Base-by-base conservation (phyloP, 352 stramenopile genomes). In the Globisporangium paddicum region DNA sequence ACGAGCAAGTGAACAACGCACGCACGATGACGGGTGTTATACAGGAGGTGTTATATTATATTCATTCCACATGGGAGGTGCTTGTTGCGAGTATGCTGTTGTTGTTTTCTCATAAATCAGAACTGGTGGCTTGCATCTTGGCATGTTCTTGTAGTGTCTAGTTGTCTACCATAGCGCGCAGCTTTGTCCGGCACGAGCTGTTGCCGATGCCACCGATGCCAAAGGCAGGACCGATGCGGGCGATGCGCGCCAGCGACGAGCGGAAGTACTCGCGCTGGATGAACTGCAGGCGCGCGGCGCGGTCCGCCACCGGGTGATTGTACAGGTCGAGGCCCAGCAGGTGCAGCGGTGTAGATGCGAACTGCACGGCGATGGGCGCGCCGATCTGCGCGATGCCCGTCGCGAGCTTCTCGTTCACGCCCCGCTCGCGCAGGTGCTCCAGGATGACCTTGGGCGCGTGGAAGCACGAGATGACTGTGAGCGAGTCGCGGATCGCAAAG, bases 151-250 rank as follows among this genome's bases (percentile, higher is more conserved):
- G 8, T 37, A n/a, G n/a, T n/a, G 2, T 47, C 35, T 55, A 62
- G 58, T 74, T 79, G 25, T 72, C 61, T 19, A 86, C 35, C 34
- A 69, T 72, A 14, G 60, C 63, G 23, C 74, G 75, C 26, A 90
- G 64, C 7, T 61, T 59, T 41, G 75, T 63, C 25, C 80, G 77
- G 58, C 77, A 80, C 66, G 75, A 87, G 18, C 48, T 81, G 71
- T 97, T 97, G 58, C 87, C 86, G 47, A 97, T 77, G n/a, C 89
- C 88, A 2, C 89, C 89, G 51, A 97, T 81, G 13, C 89, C 89
- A 63, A 96, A 97, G 3, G 89, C 89, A 50, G 89, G 89, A 19
- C 84, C 86, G 49, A 97, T 95, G 34, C 89, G 87, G 9, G 70
- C 82, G 44, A 97, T 83, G 32, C 89, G 82, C n/a, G 88, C 88